phyloP scores from a whole-genome alignment of 495 filamentous ascomycete species.

The Aspergillus mulundensis region DNA sequence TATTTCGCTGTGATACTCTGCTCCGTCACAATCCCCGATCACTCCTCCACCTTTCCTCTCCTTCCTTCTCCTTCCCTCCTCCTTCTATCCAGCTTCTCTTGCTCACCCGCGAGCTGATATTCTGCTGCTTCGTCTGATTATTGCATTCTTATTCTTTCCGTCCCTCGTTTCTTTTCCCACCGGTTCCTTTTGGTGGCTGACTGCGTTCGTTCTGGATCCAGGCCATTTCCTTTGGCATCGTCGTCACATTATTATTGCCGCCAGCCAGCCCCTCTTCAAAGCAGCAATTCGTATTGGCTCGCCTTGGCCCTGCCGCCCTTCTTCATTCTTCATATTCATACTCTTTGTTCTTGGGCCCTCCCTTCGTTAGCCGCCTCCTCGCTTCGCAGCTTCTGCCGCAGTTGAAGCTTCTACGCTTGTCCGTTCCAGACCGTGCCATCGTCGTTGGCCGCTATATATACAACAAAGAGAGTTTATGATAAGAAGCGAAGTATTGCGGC shows the following conservation, averaged over 20 bases:
- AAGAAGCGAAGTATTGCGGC: constrained; percentile 1
- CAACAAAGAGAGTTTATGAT: constrained; percentile 12
- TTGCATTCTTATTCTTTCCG: constrained; percentile 7
- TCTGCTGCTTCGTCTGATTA: constrained; percentile 4
- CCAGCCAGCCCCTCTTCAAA: constrained; percentile 13
- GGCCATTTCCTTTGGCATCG: constrained; percentile 24
- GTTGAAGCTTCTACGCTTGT: constrained; percentile 10
- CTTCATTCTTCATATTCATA: no score
- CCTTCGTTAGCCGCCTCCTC: constrained; percentile 15
- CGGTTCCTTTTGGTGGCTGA: constrained; percentile 9
- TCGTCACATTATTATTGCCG: constrained; percentile 35
- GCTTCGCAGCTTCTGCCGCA: constrained; percentile 6
- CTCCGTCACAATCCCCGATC: neutral
- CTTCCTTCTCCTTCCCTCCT: constrained; percentile 7
- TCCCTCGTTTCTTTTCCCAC: constrained; percentile 12
- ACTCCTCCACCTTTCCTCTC: constrained; percentile 1
- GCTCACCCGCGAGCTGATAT: constrained; percentile 1
- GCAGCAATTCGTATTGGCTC: no score
- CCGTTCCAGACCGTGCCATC: constrained; percentile 9
- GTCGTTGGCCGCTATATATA: constrained; percentile 11
- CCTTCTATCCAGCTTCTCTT: neutral
- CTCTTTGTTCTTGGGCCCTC: no score
- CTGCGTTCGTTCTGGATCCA: constrained; percentile 15
- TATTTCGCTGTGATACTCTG: neutral
- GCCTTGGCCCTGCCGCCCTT: constrained; percentile 1